A percentile compares a stretch with the other conserved stretches of the same genome.
These are phyloP conservation scores for Sanguinoderma infundibulare DNA, from an alignment of 1,284 basidiomycete genomes.

Conservation along the genomic window DNA sequence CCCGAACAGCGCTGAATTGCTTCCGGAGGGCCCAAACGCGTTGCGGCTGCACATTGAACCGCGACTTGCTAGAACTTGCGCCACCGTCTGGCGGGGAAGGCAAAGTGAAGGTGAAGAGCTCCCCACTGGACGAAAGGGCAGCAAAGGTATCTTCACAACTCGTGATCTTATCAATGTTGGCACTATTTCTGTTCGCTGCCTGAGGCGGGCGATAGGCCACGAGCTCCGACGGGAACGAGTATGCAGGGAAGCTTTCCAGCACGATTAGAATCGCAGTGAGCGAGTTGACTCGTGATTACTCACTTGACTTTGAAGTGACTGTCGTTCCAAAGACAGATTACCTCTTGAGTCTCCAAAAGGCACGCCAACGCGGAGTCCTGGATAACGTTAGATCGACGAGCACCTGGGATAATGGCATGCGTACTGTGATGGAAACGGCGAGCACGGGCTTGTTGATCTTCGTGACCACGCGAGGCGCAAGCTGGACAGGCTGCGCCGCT, in stretches of 20 bases:
- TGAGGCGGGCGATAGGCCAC: slow-evolving; percentile 83
- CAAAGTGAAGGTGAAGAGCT: slow-evolving; percentile 86
- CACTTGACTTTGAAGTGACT: slow-evolving; percentile 77
- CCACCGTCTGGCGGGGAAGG: slow-evolving; percentile 36
- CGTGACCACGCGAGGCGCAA: slow-evolving; percentile 84
- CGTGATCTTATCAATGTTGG: slow-evolving; percentile 82
- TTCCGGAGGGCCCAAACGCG: slow-evolving; percentile 92
- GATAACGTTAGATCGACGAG: slow-evolving; percentile 22
- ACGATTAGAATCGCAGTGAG: slow-evolving; percentile 15
- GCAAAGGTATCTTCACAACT: slow-evolving; percentile 85
- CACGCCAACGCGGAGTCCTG: slow-evolving; percentile 87
- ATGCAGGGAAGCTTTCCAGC: slow-evolving; percentile 62
- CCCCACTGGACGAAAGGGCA: slow-evolving; percentile 86
- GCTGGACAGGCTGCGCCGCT: slow-evolving; percentile 76
- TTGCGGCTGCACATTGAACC: slow-evolving; percentile 74
- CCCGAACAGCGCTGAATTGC: slow-evolving; percentile 84
- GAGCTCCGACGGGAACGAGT: slow-evolving; percentile 75
- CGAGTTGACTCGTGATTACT: slow-evolving; percentile 29
- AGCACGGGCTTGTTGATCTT: slow-evolving; percentile 74
- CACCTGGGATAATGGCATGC: slow-evolving; percentile 30
- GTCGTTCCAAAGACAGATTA: slow-evolving; percentile 85
- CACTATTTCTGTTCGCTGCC: slow-evolving; percentile 66
- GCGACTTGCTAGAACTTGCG: slow-evolving; percentile 30
- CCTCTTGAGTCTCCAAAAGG: slow-evolving; percentile 75
- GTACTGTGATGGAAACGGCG: slow-evolving; percentile 72